phyloP scores from a whole-genome alignment of 805 yeast genomes.

The Monosporozyma unispora region DNA sequence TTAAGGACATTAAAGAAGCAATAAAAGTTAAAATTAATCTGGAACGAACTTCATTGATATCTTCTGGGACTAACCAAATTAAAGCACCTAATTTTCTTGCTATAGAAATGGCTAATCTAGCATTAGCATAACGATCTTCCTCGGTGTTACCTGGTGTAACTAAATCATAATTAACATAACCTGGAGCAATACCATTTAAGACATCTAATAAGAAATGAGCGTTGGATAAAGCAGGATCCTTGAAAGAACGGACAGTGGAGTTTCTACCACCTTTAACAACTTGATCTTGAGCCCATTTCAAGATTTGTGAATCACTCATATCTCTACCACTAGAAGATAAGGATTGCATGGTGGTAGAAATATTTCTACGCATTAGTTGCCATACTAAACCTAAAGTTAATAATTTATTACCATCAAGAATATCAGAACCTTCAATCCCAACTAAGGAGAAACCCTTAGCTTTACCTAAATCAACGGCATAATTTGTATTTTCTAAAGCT shows the following conservation, averaged over 20 bases:
- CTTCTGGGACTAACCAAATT: constrained; percentile 99
- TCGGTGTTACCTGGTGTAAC: constrained; percentile 73
- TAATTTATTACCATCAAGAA: constrained; percentile 84
- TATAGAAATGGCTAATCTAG: constrained; percentile 92
- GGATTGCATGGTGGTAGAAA: constrained; percentile 68
- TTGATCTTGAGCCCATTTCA: constrained; percentile 88
- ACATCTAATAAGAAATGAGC: constrained; percentile 85
- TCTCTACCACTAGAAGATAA: constrained; percentile 67
- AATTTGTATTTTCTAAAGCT: constrained; percentile 94
- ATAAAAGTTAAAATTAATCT: constrained; percentile 89
- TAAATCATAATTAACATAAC: constrained; percentile 91
- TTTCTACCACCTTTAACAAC: constrained; percentile 78
- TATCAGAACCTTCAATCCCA: constrained; percentile 97
- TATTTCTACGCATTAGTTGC: constrained; percentile 98
- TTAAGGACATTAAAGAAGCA: constrained; percentile 84
- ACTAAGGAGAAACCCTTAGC: constrained; percentile 87
- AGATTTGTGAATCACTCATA: constrained; percentile 73
- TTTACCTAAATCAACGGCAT: constrained; percentile 95
- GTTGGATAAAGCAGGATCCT: constrained; percentile 64
- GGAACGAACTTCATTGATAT: constrained; percentile 90
- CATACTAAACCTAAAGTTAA: constrained; percentile 89
- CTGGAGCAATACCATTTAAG: constrained; percentile 89
- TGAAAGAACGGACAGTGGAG: constrained; percentile 69
- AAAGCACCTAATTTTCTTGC: constrained; percentile 97
- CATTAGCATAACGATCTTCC: constrained; percentile 87